These are phyloP conservation scores for Escovopsis weberi DNA, from an alignment of 2,329 filamentous ascomycete species.

Conservation along the genomic window DNA sequence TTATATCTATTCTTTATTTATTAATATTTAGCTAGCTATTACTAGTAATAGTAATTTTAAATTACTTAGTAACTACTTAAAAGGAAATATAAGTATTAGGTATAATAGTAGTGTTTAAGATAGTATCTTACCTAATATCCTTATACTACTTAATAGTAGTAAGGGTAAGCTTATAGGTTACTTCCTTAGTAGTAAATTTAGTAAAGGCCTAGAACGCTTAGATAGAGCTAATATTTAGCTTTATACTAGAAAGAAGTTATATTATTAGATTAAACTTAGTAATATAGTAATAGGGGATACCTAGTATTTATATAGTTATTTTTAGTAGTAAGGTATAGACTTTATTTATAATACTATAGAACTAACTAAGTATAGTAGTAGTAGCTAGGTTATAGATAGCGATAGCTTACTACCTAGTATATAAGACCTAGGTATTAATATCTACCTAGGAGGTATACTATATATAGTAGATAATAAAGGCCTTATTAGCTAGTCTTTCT, in stretches of 20 bases:
- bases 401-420: neutral
- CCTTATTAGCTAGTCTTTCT: neutral
- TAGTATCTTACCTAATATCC: neutral
- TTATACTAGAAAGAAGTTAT: neutral
- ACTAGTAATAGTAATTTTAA: neutral
- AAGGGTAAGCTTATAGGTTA: neutral
- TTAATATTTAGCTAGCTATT: neutral
- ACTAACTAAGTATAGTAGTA: neutral
- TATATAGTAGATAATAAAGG: no score
- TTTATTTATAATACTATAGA: neutral
- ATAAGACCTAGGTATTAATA: neutral
- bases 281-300: neutral
- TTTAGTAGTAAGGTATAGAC: neutral
- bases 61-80: neutral
- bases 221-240: neutral
- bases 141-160: neutral
- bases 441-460: no score
- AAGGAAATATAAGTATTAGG: neutral
- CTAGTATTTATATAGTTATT: neutral
- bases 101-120: neutral
- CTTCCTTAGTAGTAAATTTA: neutral
- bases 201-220: neutral
- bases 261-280: no score
- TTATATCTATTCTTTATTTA: neutral
- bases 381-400: neutral